Evolutionary conservation across 2,329 filamentous ascomycete genomes (phyloP).

Genomic region (Sclerotinia spermophila): DNA sequence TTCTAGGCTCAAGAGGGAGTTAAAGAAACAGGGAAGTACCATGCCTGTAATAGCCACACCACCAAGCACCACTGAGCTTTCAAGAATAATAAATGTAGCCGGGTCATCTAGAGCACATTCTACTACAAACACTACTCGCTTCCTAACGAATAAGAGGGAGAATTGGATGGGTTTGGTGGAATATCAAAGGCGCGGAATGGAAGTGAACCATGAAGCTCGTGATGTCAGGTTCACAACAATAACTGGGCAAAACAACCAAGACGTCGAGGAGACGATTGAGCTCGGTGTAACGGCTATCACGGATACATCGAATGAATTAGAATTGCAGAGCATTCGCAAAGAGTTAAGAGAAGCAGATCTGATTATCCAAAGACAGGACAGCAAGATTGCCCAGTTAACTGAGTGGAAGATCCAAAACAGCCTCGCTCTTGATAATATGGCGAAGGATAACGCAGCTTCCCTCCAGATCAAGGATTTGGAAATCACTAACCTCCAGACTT

Average conservation of each 20-base stretch:
- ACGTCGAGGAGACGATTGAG: background rate
- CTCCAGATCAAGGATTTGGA: background rate
- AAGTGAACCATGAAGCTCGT: background rate
- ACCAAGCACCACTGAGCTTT: background rate
- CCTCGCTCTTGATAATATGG: background rate
- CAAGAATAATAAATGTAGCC: background rate
- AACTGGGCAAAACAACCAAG: background rate
- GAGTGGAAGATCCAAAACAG: background rate
- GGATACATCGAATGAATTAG: background rate
- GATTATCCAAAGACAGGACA: background rate
- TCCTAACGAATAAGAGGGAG: fast-evolving
- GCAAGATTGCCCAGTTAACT: background rate
- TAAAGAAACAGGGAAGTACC: background rate
- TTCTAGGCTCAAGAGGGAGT: background rate
- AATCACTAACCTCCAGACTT: background rate
- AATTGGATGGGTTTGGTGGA: background rate
- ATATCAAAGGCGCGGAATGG: background rate
- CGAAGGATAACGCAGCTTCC: background rate
- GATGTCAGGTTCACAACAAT: background rate
- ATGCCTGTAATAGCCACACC: background rate
- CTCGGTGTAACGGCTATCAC: background rate
- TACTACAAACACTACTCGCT: background rate
- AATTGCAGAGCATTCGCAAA: background rate
- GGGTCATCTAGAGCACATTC: background rate
- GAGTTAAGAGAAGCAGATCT: background rate